Percentiles rank a stretch among this genome's conserved stretches.
Evolutionary conservation across 169 alveolate genomes (phyloP).

Genomic region (Hepatocystis sp.): DNA sequence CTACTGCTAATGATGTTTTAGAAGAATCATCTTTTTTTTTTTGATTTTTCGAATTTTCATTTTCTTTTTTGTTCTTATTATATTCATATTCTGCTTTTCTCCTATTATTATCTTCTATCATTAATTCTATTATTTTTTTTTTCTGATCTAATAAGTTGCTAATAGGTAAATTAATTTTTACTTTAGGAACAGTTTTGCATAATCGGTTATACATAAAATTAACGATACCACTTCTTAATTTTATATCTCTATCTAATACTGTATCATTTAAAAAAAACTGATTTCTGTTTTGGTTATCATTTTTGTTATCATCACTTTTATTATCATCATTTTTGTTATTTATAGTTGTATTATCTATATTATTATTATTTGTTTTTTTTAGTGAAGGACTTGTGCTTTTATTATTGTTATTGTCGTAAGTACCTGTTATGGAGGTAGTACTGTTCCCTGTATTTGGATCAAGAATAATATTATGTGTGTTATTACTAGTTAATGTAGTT

Average conservation of each 20-base stretch:
- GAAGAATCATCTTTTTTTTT: too few relatives aligned
- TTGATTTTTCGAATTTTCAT: neutral
- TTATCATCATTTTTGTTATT: conserved; percentile 14
- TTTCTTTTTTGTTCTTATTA: conserved; percentile 1
- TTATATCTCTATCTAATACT: conserved; percentile 46
- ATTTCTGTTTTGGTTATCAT: conserved; percentile 5
- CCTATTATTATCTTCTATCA: conserved; percentile 26
- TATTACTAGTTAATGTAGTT: too few relatives aligned
- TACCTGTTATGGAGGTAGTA: too few relatives aligned
- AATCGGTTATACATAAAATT: conserved; percentile 52
- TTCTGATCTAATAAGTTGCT: conserved; percentile 56
- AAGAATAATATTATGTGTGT: too few relatives aligned
- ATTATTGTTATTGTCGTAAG: too few relatives aligned
- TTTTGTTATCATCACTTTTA: conserved; percentile 8
- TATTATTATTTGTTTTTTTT: neutral
- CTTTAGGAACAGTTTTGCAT: conserved; percentile 66
- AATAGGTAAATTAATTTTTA: conserved; percentile 59
- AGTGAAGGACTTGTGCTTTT: conserved; percentile 8
- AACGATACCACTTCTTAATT: conserved; percentile 50
- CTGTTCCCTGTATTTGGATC: too few relatives aligned
- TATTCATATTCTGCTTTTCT: conserved; percentile 15
- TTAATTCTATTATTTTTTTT: conserved; percentile 51
- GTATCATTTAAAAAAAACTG: conserved; percentile 42
- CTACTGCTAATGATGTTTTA: too few relatives aligned
- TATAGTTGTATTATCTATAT: neutral